Percentiles rank a stretch among this genome's conserved stretches.
Evolutionary conservation across 2,329 filamentous ascomycete species (phyloP).

Genomic region (Balansia obtecta): DNA sequence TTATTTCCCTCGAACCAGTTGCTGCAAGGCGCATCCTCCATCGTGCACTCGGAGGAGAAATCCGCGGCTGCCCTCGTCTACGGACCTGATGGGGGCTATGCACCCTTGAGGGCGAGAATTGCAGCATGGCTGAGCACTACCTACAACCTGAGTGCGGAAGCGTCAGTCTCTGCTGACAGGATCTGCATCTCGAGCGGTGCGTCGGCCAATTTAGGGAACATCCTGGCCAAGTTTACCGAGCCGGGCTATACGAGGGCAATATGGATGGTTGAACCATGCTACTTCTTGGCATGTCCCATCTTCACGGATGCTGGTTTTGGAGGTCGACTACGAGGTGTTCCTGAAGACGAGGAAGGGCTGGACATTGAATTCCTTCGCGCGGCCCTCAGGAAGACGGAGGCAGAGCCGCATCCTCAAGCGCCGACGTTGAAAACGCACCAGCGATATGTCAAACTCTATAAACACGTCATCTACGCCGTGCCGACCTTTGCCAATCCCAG

Average conservation of each 20-base stretch:
- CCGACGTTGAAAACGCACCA: constrained; percentile 5
- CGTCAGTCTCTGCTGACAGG: constrained; percentile 26
- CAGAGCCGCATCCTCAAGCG: constrained; percentile 9
- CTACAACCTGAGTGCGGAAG: neutral
- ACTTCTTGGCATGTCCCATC: constrained; percentile 74
- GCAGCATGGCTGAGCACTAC: constrained; percentile 53
- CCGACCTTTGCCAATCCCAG: constrained; percentile 86
- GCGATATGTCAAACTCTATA: constrained; percentile 53
- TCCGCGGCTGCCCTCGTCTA: constrained; percentile 44
- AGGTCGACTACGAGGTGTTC: constrained; percentile 52
- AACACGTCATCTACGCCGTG: constrained; percentile 77
- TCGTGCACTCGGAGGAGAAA: constrained; percentile 40
- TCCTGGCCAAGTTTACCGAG: constrained; percentile 72
- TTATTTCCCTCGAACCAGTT: constrained; percentile 38
- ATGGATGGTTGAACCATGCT: constrained; percentile 74
- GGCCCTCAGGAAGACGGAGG: constrained; percentile 19
- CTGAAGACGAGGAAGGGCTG: constrained; percentile 67
- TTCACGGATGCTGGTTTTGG: constrained; percentile 71
- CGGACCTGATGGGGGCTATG: constrained; percentile 64
- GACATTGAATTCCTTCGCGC: constrained; percentile 43
- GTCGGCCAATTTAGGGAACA: constrained; percentile 65
- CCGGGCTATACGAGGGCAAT: constrained; percentile 60
- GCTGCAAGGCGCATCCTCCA: constrained; percentile 29
- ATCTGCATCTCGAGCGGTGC: constrained; percentile 80
- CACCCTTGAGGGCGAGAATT: constrained; percentile 54